These are phyloP conservation scores for Chrysoporthe puriensis DNA, from an alignment of 2,329 filamentous ascomycete genomes.

Conservation along the genomic window DNA sequence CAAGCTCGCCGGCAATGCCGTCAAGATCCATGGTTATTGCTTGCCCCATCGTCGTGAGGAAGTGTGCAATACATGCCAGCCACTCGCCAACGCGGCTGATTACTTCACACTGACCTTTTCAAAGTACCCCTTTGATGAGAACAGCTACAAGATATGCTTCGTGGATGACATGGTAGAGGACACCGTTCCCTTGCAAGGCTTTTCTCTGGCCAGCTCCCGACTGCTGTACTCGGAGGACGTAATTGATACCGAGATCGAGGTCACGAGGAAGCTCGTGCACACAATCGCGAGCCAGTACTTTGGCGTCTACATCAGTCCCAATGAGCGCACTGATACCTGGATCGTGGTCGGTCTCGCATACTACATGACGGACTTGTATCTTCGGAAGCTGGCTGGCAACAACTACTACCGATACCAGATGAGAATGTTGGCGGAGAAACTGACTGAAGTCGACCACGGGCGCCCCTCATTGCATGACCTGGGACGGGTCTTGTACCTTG, in stretches of 20 bases:
- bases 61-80: slow-evolving; percentile 83
- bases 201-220: slow-evolving; percentile 85
- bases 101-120: slow-evolving; percentile 86
- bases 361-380: slow-evolving; percentile 93
- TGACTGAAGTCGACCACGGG: slow-evolving; percentile 80
- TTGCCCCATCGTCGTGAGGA: slow-evolving; percentile 81
- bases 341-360: slow-evolving; percentile 86
- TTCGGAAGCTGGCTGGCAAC: slow-evolving; percentile 87
- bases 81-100: slow-evolving; percentile 86
- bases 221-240: slow-evolving; percentile 84
- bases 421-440: slow-evolving; percentile 79
- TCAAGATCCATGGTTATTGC: slow-evolving; percentile 90
- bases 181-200: slow-evolving; percentile 75
- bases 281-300: slow-evolving; percentile 92
- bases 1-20: slow-evolving; percentile 82
- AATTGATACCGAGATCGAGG: slow-evolving; percentile 81
- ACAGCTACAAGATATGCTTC: slow-evolving; percentile 88
- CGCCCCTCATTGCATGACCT: slow-evolving; percentile 82
- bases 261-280: slow-evolving; percentile 79
- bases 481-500: slow-evolving; percentile 76
- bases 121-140: slow-evolving; percentile 77
- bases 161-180: slow-evolving; percentile 85
- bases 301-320: slow-evolving; percentile 87
- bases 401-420: slow-evolving; percentile 93
- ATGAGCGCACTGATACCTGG: slow-evolving; percentile 82